Evolutionary conservation across 805 yeast species (phyloP), one percentile per base, ranked within the genome.

Genomic region (Saccharomycopsis babjevae): DNA sequence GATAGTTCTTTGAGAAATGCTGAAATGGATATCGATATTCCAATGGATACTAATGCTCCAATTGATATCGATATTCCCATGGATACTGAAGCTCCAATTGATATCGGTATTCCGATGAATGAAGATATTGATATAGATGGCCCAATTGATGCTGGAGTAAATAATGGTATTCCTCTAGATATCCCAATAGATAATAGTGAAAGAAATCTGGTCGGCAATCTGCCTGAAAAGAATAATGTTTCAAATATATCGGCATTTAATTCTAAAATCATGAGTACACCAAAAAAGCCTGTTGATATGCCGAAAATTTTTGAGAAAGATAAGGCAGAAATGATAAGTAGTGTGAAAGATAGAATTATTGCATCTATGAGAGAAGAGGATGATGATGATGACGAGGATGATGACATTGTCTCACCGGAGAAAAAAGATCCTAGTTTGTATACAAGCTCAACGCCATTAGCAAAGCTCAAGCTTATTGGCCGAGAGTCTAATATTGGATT

Each of bases 401-500:
- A 63, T 18, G 64, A 58, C 2, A 59, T 64, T 4, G 57, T 61
- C 8, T 61, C 66, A 7, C 64, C 66, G 1, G 64, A 60, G 20
- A 63, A 63, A 46, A 63, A 63, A 50, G 65, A 63, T 43, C 65
- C 65, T 8, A 50, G 64, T 1, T 52, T 63, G 43, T 63, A 63
- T 50, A 50, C 62, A 3, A 61, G 57, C 20, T 39, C 56, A 18
- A 59, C 59, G 15, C 64, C 65, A 5, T 8, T 61, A 18, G 52
- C 57, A 38, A 56, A 57, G 30, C 25, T 58, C 25, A 55, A 55
- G 28, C 39, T 39, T 3, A 46, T 46, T 46, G 52, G 32, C 18
- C 25, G 52, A 46, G 30, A 46, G 16, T 46, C 52, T 6, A 46
- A 22, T 22, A 28, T 46, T 22, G 52, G 52, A 18, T 46, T 46